Evolutionary conservation across 305 asterid species (phyloP).

Genomic region (Solanum aculeatissimum): DNA sequence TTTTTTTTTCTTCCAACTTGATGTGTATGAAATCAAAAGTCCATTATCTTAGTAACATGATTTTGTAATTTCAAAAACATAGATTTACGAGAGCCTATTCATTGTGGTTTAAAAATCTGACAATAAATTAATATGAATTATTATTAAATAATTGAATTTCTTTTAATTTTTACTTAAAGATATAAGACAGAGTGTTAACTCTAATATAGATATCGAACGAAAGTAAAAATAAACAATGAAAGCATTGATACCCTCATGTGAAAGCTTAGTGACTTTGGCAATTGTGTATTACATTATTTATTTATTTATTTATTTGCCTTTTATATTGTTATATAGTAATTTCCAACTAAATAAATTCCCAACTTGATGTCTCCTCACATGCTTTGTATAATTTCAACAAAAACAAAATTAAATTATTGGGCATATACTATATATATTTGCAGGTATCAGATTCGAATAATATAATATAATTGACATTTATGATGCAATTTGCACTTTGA

Average conservation of each 20-base stretch:
- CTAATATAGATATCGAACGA: rapidly evolving
- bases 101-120: not conserved
- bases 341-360: not conserved
- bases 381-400: not conserved
- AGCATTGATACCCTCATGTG: not conserved
- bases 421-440: not conserved
- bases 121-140: too few relatives aligned
- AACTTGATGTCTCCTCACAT: not conserved
- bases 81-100: not conserved
- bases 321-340: not conserved
- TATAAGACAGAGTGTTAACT: rapidly evolving
- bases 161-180: too few relatives aligned
- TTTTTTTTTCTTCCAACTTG: not conserved
- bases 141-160: too few relatives aligned
- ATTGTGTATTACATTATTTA: not conserved
- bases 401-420: not conserved
- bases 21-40: not conserved
- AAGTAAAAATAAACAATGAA: too few relatives aligned
- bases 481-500: not conserved
- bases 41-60: not conserved
- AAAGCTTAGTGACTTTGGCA: not conserved
- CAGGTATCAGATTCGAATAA: not conserved
- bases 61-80: not conserved
- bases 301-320: not conserved
- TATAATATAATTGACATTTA: not conserved